Percentiles rank a stretch among this genome's conserved stretches.
These are phyloP conservation scores for Nakazawaea siamensis DNA, from an alignment of 805 yeast species.

Conservation along the genomic window DNA sequence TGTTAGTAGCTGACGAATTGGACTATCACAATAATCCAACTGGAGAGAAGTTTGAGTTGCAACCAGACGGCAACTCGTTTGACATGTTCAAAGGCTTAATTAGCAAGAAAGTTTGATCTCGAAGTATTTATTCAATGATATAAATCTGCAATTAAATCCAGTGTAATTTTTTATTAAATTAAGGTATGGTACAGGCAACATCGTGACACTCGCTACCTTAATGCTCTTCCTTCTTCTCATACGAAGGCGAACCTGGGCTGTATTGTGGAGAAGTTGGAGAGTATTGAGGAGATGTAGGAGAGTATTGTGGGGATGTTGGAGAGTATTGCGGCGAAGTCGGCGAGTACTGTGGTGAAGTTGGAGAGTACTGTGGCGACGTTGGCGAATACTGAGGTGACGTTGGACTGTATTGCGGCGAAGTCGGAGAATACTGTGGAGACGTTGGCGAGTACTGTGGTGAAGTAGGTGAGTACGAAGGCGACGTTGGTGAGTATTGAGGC, in stretches of 20 bases:
- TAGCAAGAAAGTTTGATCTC: constrained; percentile 37
- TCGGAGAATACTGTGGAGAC: constrained; percentile 63
- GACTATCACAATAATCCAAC: constrained; percentile 35
- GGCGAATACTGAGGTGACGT: constrained; percentile 69
- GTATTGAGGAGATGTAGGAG: constrained; percentile 49
- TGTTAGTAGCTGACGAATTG: constrained; percentile 68
- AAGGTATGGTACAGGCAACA: too few species aligned
- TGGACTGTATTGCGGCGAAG: constrained; percentile 54
- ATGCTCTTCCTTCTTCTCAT: constrained; percentile 12
- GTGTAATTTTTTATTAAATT: too few species aligned
- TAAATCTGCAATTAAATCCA: too few species aligned
- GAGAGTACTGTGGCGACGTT: constrained; percentile 42
- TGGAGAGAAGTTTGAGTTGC: constrained; percentile 58
- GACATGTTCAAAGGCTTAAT: constrained; percentile 90
- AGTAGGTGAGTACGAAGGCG: constrained; percentile 60
- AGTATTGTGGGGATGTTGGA: constrained; percentile 50
- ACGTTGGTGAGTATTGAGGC: constrained; percentile 74
- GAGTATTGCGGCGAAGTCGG: constrained; percentile 72
- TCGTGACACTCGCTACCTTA: too few species aligned
- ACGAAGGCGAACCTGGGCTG: constrained; percentile 43
- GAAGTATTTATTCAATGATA: too few species aligned
- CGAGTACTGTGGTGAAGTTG: constrained; percentile 48
- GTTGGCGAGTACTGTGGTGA: constrained; percentile 63
- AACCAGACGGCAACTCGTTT: constrained; percentile 96
- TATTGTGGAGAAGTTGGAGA: constrained; percentile 69